phyloP scores from a whole-genome alignment of 2,329 filamentous ascomycete species.

The Fusarium denticulatum region DNA sequence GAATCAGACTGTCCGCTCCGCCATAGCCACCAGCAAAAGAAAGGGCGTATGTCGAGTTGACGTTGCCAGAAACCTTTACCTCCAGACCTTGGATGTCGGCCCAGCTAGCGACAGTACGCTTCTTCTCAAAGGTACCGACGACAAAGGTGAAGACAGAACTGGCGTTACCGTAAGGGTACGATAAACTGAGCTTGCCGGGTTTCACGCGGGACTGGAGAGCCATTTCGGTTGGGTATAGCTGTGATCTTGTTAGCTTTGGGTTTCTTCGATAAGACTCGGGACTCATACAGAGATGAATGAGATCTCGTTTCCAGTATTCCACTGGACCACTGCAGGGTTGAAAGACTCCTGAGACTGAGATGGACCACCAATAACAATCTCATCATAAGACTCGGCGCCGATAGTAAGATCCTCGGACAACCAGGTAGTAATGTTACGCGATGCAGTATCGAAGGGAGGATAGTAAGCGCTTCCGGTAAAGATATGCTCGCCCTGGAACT shows the following conservation, averaged over 20 bases:
- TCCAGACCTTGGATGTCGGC: slow-evolving; percentile 59
- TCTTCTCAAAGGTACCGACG: slow-evolving; percentile 57
- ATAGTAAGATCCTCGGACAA: slow-evolving; percentile 66
- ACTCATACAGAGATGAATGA: slow-evolving; percentile 39
- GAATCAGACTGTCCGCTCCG: slow-evolving; percentile 27
- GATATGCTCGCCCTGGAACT: slow-evolving; percentile 63
- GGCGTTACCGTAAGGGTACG: slow-evolving; percentile 63
- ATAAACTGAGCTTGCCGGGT: slow-evolving; percentile 54
- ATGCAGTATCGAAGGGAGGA: slow-evolving; percentile 65
- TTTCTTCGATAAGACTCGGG: neutral
- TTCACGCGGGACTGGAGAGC: slow-evolving; percentile 25
- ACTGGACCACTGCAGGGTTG: slow-evolving; percentile 69
- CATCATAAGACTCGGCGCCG: slow-evolving; percentile 66
- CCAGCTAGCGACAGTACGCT: slow-evolving; percentile 57
- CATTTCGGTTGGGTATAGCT: slow-evolving; percentile 51
- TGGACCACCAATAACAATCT: slow-evolving; percentile 65
- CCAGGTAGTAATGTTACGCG: slow-evolving; percentile 69
- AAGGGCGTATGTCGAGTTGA: slow-evolving; percentile 56
- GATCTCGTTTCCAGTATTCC: slow-evolving; percentile 56
- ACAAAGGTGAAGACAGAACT: slow-evolving; percentile 61
- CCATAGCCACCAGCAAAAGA: slow-evolving; percentile 46
- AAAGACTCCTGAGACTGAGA: slow-evolving; percentile 62
- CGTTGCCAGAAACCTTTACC: slow-evolving; percentile 57
- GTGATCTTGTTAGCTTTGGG: slow-evolving; percentile 48
- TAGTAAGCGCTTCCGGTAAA: slow-evolving; percentile 64